Conservation (phyloP, 2,329 filamentous ascomycete species). For the Didymellaceae sp. region DNA sequence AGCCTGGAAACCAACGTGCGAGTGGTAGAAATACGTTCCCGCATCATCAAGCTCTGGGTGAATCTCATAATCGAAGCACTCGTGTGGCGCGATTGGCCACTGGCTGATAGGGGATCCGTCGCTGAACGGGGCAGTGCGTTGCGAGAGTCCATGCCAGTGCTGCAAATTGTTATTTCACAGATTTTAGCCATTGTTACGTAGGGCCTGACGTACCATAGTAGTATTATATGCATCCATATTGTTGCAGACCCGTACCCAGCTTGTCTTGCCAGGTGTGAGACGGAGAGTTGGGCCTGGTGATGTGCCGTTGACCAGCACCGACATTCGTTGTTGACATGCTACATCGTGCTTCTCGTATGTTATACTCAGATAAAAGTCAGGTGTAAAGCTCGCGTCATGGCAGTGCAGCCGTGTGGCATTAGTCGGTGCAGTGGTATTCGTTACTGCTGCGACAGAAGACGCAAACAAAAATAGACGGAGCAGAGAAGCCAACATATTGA, state of each 20-base stretch:
- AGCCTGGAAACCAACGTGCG: slow-evolving; percentile 69
- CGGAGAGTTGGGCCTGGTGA: slow-evolving; percentile 59
- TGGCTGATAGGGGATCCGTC: slow-evolving; percentile 69
- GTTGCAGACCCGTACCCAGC: slow-evolving; percentile 67
- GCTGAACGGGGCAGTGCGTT: slow-evolving; percentile 66
- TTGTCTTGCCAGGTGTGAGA: slow-evolving; percentile 54
- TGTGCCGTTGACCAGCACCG: slow-evolving; percentile 61
- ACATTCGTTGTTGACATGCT: slow-evolving; percentile 56
- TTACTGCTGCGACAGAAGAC: not conserved
- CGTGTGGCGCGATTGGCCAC: slow-evolving; percentile 67
- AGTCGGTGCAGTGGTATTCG: not conserved
- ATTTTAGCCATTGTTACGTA: not conserved
- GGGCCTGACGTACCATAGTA: slow-evolving; percentile 57
- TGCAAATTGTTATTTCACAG: slow-evolving; percentile 32
- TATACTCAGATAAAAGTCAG: slow-evolving; percentile 57
- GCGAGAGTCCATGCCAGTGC: slow-evolving; percentile 73
- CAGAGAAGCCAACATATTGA: not conserved
- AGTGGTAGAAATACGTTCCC: slow-evolving; percentile 73
- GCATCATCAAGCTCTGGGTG: slow-evolving; percentile 59
- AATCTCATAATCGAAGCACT: slow-evolving; percentile 73
- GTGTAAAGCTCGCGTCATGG: slow-evolving; percentile 41
- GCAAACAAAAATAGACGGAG: not conserved
- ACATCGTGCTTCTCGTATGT: slow-evolving; percentile 52
- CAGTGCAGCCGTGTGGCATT: slow-evolving; percentile 1
- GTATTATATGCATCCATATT: slow-evolving; percentile 60